Percentiles rank a stretch among this genome's conserved stretches.
phyloP scores from a whole-genome alignment of 2,329 filamentous ascomycete species.

The Botrytis galanthina region DNA sequence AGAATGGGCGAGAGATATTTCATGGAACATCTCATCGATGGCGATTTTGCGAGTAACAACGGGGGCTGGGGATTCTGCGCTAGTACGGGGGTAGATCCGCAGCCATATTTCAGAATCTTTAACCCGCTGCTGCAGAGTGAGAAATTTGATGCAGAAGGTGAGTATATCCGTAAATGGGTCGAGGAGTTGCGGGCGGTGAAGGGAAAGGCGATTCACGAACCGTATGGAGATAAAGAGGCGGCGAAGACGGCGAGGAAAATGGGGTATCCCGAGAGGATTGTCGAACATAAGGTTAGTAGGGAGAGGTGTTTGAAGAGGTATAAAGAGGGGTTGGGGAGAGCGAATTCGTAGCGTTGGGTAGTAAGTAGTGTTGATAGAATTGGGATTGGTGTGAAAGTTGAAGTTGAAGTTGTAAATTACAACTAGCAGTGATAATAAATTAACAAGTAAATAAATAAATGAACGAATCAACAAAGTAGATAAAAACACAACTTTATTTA shows the following conservation, averaged over 20 bases:
- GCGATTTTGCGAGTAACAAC: constrained; percentile 40
- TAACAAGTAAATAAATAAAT: too few relatives aligned
- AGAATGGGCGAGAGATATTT: constrained; percentile 78
- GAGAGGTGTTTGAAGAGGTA: constrained; percentile 68
- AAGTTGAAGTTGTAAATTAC: too few relatives aligned
- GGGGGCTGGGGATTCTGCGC: constrained; percentile 49
- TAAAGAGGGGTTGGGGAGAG: constrained; percentile 59
- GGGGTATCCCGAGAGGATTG: constrained; percentile 73
- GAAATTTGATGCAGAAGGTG: constrained; percentile 76
- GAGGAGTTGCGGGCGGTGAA: constrained; percentile 65
- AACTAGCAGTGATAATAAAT: too few relatives aligned
- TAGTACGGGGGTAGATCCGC: constrained; percentile 73
- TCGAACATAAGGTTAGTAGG: constrained; percentile 69
- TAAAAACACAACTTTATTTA: neutral
- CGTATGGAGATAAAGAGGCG: constrained; percentile 70
- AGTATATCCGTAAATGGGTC: constrained; percentile 81
- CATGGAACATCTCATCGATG: constrained; percentile 62
- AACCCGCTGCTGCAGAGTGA: constrained; percentile 82
- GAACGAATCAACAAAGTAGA: neutral
- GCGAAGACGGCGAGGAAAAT: constrained; percentile 55
- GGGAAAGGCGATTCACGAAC: constrained; percentile 75
- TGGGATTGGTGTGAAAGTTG: neutral
- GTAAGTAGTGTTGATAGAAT: too few relatives aligned
- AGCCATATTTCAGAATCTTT: constrained; percentile 89
- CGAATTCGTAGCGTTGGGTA: constrained; percentile 34